Percentiles rank a stretch among this genome's conserved stretches.
Evolutionary conservation across 208 protist species (phyloP).

Genomic region (Leishmania amazonensis): DNA sequence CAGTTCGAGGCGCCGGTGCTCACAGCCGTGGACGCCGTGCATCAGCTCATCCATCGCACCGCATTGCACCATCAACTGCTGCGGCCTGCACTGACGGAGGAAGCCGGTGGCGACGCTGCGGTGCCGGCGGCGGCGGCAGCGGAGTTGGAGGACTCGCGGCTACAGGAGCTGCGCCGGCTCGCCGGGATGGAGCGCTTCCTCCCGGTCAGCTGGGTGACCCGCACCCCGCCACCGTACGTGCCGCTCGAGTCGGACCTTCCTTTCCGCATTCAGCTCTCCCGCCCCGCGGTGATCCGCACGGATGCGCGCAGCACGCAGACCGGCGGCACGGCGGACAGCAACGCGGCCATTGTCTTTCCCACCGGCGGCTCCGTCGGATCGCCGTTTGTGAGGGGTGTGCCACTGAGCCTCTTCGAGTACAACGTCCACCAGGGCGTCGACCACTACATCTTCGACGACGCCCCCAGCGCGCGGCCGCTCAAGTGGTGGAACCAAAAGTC

Average conservation of each 20-base stretch:
- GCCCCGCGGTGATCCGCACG: constrained; percentile 54
- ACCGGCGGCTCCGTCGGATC: constrained; percentile 78
- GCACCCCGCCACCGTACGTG: constrained; percentile 82
- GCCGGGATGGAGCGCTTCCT: constrained; percentile 63
- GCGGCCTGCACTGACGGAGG: constrained; percentile 21
- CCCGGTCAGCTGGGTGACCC: constrained; percentile 81
- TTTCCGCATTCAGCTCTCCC: constrained; percentile 81
- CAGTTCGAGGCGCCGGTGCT: constrained; percentile 87
- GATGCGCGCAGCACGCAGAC: constrained; percentile 1
- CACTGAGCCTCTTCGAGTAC: constrained; percentile 72
- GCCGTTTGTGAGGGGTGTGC: constrained; percentile 70
- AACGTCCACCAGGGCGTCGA: constrained; percentile 84
- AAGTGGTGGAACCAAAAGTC: constrained; percentile 93
- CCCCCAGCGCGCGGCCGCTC: constrained; percentile 73
- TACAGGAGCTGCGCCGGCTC: constrained; percentile 29
- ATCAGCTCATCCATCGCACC: constrained; percentile 73
- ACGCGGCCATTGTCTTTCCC: constrained; percentile 36
- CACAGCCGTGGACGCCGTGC: constrained; percentile 77
- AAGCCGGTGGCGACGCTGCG: background rate
- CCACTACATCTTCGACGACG: constrained; percentile 88
- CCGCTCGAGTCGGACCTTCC: constrained; percentile 84
- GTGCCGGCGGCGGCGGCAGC: background rate
- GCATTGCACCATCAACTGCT: constrained; percentile 70
- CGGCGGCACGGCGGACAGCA: background rate
- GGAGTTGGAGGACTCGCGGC: constrained; percentile 10